Base-by-base conservation (phyloP, 108 stramenopile genomes). In the Halocafeteria seosinensis region DNA sequence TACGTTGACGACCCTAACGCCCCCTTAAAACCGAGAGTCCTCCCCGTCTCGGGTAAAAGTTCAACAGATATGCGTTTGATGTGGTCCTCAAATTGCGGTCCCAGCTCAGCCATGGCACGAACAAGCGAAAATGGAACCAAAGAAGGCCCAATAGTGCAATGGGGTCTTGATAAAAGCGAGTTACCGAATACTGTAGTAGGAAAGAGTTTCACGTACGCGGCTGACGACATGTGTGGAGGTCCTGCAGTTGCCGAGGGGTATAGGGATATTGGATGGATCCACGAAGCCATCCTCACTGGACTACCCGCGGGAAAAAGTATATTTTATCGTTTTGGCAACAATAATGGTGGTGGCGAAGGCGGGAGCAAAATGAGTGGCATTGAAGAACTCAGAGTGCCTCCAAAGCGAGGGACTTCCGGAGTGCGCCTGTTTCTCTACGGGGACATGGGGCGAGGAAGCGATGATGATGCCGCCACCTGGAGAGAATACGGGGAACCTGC, bases 401-500 rank as follows among this genome's bases (percentile, higher is more conserved):
- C 52, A 5, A 5, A 27, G 6, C 6, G 29, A 27, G 52, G 52
- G 29, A 30, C 6, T 8, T 5, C 3, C 6, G 9, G 9, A 5
- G 3, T 9, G 6, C 5, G 4, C 11, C 23, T 66, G 5, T 3
- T 55, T 25, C n/a, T 66, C 6, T 66, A 12, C 51, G 65, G 26
- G 30, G 65, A 66, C 36, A 3, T 66, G 6, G 65, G 65, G 21
- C 55, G 65, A 5, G 65, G 65, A 23, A 37, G 23, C 21, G 2
- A 23, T 5, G 65, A 66, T 50, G 27, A 4, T 3, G 12, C 51
- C 3, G 26, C 31, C 50, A 66, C 65, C 8, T 66, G 65, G 65
- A 3, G 34, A 29, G 51, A 66, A 23, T 66, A 66, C 50, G 65
- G 65, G 4, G 23, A 50, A n/a, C 51, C 65, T 21, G 51, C 51